Percentiles rank a stretch among this genome's conserved stretches.
Evolutionary conservation across 495 filamentous ascomycete species (phyloP).

Genomic region (Schizothecium vesticola): DNA sequence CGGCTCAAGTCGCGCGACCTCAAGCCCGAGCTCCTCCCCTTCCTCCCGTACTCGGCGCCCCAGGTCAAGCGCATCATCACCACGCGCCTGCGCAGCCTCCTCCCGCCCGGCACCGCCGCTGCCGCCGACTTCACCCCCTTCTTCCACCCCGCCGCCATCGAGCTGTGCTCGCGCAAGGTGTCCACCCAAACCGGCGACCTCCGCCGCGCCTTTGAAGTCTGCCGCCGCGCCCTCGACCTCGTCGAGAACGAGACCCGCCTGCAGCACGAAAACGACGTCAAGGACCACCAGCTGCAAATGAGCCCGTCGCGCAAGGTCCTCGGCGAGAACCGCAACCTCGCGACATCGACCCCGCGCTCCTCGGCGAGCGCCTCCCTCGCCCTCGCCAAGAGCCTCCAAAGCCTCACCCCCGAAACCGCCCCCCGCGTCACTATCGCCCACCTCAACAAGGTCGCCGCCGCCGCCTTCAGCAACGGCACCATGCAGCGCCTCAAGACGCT

Average conservation of each 20-base stretch:
- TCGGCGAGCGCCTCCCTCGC: constrained; percentile 25
- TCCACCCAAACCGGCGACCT: constrained; percentile 90
- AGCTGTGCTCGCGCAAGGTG: constrained; percentile 90
- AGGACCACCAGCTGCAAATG: constrained; percentile 45
- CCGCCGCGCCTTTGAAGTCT: constrained; percentile 91
- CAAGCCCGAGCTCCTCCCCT: constrained; percentile 83
- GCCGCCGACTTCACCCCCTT: constrained; percentile 67
- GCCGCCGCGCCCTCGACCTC: constrained; percentile 81
- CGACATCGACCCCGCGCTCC: constrained; percentile 37
- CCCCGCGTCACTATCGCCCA: constrained; percentile 86
- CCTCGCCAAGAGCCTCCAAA: constrained; percentile 46
- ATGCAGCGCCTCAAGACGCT: constrained; percentile 75
- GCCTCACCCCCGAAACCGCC: constrained; percentile 65
- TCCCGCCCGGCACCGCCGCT: constrained; percentile 41
- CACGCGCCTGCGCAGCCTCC: constrained; percentile 69
- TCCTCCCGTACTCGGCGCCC: constrained; percentile 84
- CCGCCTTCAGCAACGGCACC: constrained; percentile 79
- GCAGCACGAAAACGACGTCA: constrained; percentile 51
- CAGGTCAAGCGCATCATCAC: constrained; percentile 86
- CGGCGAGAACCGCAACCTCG: constrained; percentile 40
- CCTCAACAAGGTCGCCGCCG: constrained; percentile 79
- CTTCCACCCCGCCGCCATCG: constrained; percentile 86
- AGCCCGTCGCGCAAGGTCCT: constrained; percentile 40
- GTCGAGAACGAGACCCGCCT: constrained; percentile 76
- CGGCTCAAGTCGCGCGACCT: constrained; percentile 87